phyloP scores from a whole-genome alignment of 2,329 filamentous ascomycete genomes.

The Fusarium sacchari region DNA sequence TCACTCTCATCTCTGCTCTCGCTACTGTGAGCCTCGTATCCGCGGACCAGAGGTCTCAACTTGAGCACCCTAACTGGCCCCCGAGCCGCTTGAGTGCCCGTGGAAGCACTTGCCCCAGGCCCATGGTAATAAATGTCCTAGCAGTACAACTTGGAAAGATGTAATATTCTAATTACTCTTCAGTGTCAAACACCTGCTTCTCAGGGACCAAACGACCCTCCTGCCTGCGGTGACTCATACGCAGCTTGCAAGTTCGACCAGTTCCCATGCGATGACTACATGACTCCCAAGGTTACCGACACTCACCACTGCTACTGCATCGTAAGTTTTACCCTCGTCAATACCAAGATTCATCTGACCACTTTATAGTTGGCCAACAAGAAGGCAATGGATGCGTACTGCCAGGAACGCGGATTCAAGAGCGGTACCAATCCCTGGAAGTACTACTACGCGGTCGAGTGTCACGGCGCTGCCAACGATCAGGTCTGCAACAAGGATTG shows the following conservation, averaged over 20 bases:
- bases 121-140: neutral
- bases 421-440: neutral
- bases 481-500: neutral
- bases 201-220: neutral
- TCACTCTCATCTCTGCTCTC: neutral
- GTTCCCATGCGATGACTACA: neutral
- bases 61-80: neutral
- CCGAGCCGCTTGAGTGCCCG: neutral
- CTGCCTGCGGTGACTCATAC: neutral
- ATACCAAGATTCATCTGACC: neutral
- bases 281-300: neutral
- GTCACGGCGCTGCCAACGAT: neutral
- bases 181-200: neutral
- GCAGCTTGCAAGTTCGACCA: neutral
- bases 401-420: neutral
- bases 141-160: fast-evolving
- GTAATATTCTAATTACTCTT: fast-evolving
- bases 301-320: neutral
- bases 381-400: neutral
- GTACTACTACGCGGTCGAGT: neutral
- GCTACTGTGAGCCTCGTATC: neutral
- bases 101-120: neutral
- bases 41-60: neutral
- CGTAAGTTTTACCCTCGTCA: fast-evolving
- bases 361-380: fast-evolving